These are phyloP conservation scores for Metschnikowia aberdeeniae DNA, from an alignment of 805 yeast genomes.

Conservation along the genomic window DNA sequence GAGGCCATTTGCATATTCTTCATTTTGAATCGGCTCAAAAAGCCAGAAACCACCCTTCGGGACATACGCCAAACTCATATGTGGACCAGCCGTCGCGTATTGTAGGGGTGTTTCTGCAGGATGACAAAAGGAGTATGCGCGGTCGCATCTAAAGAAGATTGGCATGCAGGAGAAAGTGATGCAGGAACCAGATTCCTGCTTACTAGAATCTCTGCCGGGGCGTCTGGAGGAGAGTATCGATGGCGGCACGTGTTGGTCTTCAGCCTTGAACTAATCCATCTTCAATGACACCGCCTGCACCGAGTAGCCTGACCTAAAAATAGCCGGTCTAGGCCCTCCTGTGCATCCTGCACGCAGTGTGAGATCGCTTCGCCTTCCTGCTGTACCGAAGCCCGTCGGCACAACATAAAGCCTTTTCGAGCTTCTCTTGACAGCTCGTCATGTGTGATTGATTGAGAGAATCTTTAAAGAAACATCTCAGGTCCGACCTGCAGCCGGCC, in stretches of 20 bases:
- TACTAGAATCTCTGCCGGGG: too few relatives aligned
- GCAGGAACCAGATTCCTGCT: background rate
- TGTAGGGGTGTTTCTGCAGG: background rate
- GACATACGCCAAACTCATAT: too few relatives aligned
- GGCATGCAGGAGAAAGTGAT: background rate
- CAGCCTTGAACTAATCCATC: too few relatives aligned
- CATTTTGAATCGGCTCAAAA: too few relatives aligned
- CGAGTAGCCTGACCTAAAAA: background rate
- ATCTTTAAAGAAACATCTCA: background rate
- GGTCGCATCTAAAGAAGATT: slow-evolving; percentile 1
- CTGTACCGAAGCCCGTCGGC: slow-evolving; percentile 1
- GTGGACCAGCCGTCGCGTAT: too few relatives aligned
- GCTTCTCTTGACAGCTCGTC: background rate
- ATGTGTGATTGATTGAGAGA: background rate
- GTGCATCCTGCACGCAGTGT: slow-evolving; percentile 2
- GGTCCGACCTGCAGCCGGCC: background rate
- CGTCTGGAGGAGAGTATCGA: too few relatives aligned
- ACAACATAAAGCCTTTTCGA: background rate
- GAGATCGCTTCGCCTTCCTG: slow-evolving; percentile 5
- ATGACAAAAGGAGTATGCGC: background rate
- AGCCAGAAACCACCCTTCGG: too few relatives aligned
- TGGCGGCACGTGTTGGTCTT: too few relatives aligned
- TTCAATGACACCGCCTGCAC: too few relatives aligned
- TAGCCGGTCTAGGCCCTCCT: slow-evolving; percentile 4
- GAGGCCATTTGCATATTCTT: too few relatives aligned